Percentiles rank a stretch among this genome's conserved stretches.
Evolutionary conservation across 495 filamentous ascomycete species (phyloP).

Genomic region (Echria macrotheca): DNA sequence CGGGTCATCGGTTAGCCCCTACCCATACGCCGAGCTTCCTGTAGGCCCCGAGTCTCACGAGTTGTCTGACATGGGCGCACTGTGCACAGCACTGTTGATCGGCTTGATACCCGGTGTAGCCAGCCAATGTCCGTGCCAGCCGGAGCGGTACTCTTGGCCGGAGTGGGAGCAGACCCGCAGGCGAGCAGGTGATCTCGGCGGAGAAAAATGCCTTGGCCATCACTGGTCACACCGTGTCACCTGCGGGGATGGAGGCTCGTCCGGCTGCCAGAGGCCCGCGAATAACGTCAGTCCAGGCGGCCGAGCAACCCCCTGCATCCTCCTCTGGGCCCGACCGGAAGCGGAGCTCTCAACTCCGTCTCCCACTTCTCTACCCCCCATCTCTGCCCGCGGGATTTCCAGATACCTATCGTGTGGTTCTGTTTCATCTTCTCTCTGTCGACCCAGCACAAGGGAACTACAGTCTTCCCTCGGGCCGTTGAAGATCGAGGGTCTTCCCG

Average conservation of each 20-base stretch:
- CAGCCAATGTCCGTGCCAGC: slow-evolving; percentile 8
- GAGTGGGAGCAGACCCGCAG: slow-evolving; percentile 1
- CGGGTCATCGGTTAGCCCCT: too few relatives aligned
- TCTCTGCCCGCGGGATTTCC: too few relatives aligned
- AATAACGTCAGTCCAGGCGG: not conserved
- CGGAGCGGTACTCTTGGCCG: not conserved
- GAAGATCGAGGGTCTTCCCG: too few relatives aligned
- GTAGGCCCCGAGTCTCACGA: not conserved
- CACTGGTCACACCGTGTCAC: slow-evolving; percentile 19
- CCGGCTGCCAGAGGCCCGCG: slow-evolving; percentile 1
- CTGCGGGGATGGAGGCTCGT: slow-evolving; percentile 5
- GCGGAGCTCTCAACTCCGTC: not conserved
- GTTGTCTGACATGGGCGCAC: slow-evolving; percentile 5
- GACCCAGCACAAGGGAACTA: too few relatives aligned
- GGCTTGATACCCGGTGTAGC: slow-evolving; percentile 10
- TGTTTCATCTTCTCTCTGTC: too few relatives aligned
- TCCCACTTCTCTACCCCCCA: too few relatives aligned
- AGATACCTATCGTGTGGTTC: too few relatives aligned
- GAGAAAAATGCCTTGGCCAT: too few relatives aligned
- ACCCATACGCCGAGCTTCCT: too few relatives aligned
- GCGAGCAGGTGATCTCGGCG: not conserved
- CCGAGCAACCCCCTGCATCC: not conserved
- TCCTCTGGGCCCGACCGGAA: not conserved
- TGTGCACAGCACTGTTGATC: slow-evolving; percentile 15
- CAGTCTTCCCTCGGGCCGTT: too few relatives aligned